A percentile compares a stretch with the other conserved stretches of the same genome.
Conservation (phyloP, 225 moss, liverwort and hornwort genomes). For the Lunularia cruciata region DNA sequence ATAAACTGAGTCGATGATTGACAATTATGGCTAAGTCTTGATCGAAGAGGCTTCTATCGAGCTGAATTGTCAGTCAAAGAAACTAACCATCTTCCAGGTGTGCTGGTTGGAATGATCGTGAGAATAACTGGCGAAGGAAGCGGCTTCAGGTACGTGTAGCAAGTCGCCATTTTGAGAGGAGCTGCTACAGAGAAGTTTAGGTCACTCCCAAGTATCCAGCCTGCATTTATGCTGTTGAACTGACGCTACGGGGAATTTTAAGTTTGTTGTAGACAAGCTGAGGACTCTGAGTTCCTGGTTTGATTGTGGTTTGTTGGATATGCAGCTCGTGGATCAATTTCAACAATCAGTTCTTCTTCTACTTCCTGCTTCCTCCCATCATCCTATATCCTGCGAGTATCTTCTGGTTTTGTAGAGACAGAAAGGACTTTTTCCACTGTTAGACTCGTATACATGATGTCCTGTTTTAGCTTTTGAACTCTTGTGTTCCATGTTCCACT, state of each 20-base stretch:
- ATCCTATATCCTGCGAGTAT: constrained; percentile 80
- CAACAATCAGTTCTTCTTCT: constrained; percentile 85
- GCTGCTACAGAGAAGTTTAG: neutral
- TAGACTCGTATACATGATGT: too few species aligned
- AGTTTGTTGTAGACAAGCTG: neutral
- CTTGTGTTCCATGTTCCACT: too few species aligned
- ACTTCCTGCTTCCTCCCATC: constrained; percentile 83
- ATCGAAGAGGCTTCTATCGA: neutral
- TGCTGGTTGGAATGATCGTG: constrained; percentile 73
- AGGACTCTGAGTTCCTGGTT: too few species aligned
- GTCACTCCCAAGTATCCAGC: neutral
- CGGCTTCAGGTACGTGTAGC: constrained; percentile 54
- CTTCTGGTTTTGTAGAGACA: too few species aligned
- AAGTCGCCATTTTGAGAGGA: neutral
- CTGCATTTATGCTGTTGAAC: neutral
- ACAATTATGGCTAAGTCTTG: too few species aligned
- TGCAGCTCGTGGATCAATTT: constrained; percentile 81
- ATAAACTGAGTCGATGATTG: too few species aligned
- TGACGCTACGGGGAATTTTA: too few species aligned
- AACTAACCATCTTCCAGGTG: constrained; percentile 50
- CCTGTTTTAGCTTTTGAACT: too few species aligned
- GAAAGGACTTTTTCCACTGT: too few species aligned
- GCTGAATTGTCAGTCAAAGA: neutral
- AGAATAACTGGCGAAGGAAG: constrained; percentile 49
- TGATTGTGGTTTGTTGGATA: neutral